Conservation (phyloP, 2,329 filamentous ascomycete species). For the Trichoderma sp. region DNA sequence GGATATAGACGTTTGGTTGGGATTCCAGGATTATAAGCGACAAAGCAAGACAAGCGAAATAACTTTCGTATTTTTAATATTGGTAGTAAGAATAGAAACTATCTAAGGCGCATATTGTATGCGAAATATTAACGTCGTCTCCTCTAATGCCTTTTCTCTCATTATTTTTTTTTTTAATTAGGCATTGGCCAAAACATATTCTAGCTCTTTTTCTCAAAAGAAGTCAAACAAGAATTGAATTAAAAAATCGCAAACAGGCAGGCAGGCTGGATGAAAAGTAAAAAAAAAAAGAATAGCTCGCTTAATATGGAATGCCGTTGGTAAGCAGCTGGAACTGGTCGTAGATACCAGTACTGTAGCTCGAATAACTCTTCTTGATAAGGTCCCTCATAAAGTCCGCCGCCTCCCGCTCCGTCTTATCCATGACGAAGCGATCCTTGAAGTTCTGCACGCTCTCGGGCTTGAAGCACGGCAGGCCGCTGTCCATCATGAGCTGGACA, state of each 20-base stretch:
- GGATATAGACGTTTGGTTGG: background rate
- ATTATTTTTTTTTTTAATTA: background rate
- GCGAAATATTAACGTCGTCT: background rate
- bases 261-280: too few relatives aligned
- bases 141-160: background rate
- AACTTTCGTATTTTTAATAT: background rate
- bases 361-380: conserved; percentile 86
- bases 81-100: background rate
- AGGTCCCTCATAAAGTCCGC: conserved; percentile 91
- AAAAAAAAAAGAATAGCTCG: background rate
- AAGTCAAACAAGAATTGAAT: background rate
- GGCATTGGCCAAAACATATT: background rate
- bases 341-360: conserved; percentile 90
- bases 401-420: conserved; percentile 88
- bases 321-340: conserved; percentile 98
- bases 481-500: conserved; percentile 93
- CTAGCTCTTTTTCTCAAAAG: background rate
- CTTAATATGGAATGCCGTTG: conserved; percentile 91
- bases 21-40: background rate
- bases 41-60: background rate
- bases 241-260: too few relatives aligned
- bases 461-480: conserved; percentile 95
- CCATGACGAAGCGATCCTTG: conserved; percentile 86
- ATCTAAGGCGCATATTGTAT: background rate
- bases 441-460: conserved; percentile 93